Conservation (phyloP, 352 stramenopile species). For the Phytophthora pistaciae region DNA sequence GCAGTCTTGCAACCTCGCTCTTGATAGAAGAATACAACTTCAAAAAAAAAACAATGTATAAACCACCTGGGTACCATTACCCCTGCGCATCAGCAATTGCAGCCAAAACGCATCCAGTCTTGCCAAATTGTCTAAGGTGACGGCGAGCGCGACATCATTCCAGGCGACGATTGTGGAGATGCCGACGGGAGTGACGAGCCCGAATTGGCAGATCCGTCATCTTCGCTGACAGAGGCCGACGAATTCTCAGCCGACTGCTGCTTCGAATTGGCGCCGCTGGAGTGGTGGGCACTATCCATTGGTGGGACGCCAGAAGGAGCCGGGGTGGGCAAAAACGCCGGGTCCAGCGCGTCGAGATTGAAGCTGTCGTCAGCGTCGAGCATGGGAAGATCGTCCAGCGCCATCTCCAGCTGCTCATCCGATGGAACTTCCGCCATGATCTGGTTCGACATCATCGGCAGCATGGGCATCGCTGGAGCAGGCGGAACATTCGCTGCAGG, state of each 20-base stretch:
- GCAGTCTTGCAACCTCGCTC: background rate
- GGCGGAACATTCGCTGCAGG: background rate
- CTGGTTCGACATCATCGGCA: slow-evolving; percentile 43
- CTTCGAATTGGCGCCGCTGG: slow-evolving; percentile 36
- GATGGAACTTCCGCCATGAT: slow-evolving; percentile 58
- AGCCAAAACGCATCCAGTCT: background rate
- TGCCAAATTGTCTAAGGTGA: slow-evolving; percentile 45
- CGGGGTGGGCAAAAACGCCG: slow-evolving; percentile 40
- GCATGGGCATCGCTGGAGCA: slow-evolving; percentile 24
- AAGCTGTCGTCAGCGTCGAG: slow-evolving; percentile 78
- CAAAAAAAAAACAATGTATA: background rate
- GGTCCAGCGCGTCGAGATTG: slow-evolving; percentile 50
- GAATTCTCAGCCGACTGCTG: slow-evolving; percentile 59
- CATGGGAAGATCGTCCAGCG: slow-evolving; percentile 76
- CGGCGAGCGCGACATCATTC: slow-evolving; percentile 65
- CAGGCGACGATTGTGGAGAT: slow-evolving; percentile 60
- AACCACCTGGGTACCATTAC: no score
- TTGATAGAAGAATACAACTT: background rate
- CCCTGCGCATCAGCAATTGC: background rate
- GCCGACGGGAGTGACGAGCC: slow-evolving; percentile 66
- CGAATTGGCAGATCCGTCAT: slow-evolving; percentile 69
- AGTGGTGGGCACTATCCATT: slow-evolving; percentile 13
- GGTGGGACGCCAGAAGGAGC: slow-evolving; percentile 15
- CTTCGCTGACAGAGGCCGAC: slow-evolving; percentile 47
- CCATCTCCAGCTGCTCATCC: slow-evolving; percentile 78